Evolutionary conservation across 306 rosid species (phyloP), one percentile per base, ranked within the genome.

Genomic region (Fragaria vesca): DNA sequence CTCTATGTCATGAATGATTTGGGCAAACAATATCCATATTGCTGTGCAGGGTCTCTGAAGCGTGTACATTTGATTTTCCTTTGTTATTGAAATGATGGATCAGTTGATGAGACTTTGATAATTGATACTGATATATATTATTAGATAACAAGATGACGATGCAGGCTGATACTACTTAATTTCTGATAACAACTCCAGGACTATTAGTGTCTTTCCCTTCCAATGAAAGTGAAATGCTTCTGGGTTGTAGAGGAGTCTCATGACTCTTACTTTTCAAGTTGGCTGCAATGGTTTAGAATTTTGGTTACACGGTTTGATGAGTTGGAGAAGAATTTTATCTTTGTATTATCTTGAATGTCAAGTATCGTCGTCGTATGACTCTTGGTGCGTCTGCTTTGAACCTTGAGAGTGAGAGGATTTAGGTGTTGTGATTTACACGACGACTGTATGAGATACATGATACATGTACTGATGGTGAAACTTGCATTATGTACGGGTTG

Each of bases 401-500:
- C 30, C 4, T 69, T 57, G 76, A 30, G 66, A 32, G 8, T 32
- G 4, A 24, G 63, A 8, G 63, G 5, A 28, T 62, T 42, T 16
- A 17, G 76, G 47, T 24, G 6, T 67, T 82, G 72, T 45, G 58
- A 38, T 8, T 17, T 11, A 46, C 47, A 57, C 45, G 52, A 38
- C 8, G 71, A 10, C 60, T 30, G 0, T 17, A 4, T 16, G 46
- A 54, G n/a, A 38, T 47, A 54, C 60, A 62, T 12, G 66, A 57
- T 63, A 77, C 60, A 62, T 4, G 60, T 68, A 77, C 16, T 40
- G 65, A 80, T 47, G 65, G 69, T 16, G 62, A 72, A 79, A 50
- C 73, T 69, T 78, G 77, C 65, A 50, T 15, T 45, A 79, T 74
- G 38, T 18, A 5, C 24, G 72, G 61, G 76, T 89, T 57, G 86